Percentiles rank a stretch among this genome's conserved stretches.
Evolutionary conservation across 2,329 filamentous ascomycete species (phyloP).

Genomic region (Aspergillus alliaceus): DNA sequence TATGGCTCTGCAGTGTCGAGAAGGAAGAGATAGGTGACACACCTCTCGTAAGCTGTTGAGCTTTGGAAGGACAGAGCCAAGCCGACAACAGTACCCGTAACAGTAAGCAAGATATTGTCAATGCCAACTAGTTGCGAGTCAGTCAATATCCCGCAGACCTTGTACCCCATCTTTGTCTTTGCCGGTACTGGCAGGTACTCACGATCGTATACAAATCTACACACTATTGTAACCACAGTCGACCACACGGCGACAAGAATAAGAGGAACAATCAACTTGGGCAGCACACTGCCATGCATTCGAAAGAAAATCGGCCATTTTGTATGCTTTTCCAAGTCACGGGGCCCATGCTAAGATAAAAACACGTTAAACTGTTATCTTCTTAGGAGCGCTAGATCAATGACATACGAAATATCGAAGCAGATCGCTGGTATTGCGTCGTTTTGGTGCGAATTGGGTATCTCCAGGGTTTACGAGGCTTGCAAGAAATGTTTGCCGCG

Average conservation of each 20-base stretch:
- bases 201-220: constrained; percentile 45
- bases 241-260: constrained; percentile 64
- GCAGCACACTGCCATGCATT: constrained; percentile 72
- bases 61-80: constrained; percentile 75
- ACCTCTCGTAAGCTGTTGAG: constrained; percentile 74
- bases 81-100: constrained; percentile 80
- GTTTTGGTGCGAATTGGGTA: constrained; percentile 29
- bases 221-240: constrained; percentile 62
- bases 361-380: not conserved
- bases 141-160: too few relatives aligned
- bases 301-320: constrained; percentile 76
- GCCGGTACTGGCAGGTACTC: too few relatives aligned
- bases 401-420: constrained; percentile 61
- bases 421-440: constrained; percentile 45
- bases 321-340: constrained; percentile 70
- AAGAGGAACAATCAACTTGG: constrained; percentile 71
- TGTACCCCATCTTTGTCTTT: too few relatives aligned
- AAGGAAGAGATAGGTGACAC: not conserved
- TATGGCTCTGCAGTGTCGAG: not conserved
- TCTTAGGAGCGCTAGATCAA: not conserved
- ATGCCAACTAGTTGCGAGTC: constrained; percentile 51
- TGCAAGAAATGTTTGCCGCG: constrained; percentile 36
- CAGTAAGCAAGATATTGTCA: constrained; percentile 68
- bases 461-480: constrained; percentile 33
- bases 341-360: constrained; percentile 48